Conservation (phyloP, 345 rosid genomes). For the Salix exigua region DNA sequence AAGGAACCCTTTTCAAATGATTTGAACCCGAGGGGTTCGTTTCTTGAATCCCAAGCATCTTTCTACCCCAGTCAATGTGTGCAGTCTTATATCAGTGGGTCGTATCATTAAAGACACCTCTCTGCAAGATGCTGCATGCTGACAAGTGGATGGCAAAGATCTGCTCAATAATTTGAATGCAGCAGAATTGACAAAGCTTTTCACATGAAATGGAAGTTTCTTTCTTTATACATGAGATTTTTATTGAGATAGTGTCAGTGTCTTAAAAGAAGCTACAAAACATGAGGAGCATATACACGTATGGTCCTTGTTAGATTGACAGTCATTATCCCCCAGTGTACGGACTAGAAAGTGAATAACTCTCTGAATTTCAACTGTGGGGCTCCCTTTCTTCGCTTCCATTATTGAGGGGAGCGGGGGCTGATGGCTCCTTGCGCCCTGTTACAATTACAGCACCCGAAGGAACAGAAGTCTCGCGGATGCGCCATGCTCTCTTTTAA, state of each 20-base stretch:
- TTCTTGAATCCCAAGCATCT: not conserved
- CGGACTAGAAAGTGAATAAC: slow-evolving; percentile 29
- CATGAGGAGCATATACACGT: slow-evolving; percentile 6
- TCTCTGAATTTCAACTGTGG: slow-evolving; percentile 7
- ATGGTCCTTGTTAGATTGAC: slow-evolving; percentile 33
- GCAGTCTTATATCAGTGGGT: not conserved
- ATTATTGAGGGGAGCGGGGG: not conserved
- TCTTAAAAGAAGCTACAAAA: slow-evolving; percentile 18
- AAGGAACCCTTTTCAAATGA: not conserved
- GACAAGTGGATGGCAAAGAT: slow-evolving; percentile 29
- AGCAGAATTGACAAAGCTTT: slow-evolving; percentile 3
- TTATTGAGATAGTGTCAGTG: slow-evolving; percentile 31
- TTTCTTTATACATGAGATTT: slow-evolving; percentile 19
- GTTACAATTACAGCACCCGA: slow-evolving; percentile 19
- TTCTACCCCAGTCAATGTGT: not conserved
- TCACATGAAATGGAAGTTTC: slow-evolving; percentile 32
- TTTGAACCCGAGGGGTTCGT: not conserved
- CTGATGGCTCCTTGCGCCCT: slow-evolving; percentile 14
- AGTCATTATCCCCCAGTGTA: slow-evolving; percentile 38
- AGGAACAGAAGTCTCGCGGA: not conserved
- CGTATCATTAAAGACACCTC: not conserved
- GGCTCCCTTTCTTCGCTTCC: slow-evolving; percentile 3
- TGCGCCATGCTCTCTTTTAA: not conserved
- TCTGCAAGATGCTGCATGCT: slow-evolving; percentile 1
- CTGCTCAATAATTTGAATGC: not conserved